These are phyloP conservation scores for Colletotrichum sublineola DNA, from an alignment of 2,329 filamentous ascomycete species.

Conservation along the genomic window DNA sequence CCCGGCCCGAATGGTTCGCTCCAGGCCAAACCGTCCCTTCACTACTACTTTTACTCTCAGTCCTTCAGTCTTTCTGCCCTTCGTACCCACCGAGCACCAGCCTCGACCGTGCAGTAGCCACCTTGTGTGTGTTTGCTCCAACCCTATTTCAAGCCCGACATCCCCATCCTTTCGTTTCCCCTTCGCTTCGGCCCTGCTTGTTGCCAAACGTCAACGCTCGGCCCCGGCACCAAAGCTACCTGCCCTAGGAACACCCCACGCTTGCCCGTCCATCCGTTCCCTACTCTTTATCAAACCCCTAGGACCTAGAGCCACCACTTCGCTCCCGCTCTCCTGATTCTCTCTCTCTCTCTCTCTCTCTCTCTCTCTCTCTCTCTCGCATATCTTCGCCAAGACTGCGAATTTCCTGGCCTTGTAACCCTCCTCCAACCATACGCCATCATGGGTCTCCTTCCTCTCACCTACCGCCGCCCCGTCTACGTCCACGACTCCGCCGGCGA, in stretches of 20 bases:
- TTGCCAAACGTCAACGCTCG: not conserved
- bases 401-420: too few species aligned
- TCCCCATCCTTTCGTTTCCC: not conserved
- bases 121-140: conserved; percentile 2
- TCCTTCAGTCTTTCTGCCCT: not conserved
- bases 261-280: not conserved
- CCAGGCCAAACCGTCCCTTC: conserved; percentile 4
- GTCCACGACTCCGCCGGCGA: conserved; percentile 50
- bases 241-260: not conserved
- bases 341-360: not conserved
- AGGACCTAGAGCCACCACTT: conserved; percentile 5
- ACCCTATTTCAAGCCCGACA: not conserved
- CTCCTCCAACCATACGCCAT: not conserved
- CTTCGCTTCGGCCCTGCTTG: not conserved
- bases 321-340: not conserved
- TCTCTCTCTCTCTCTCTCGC: too few species aligned
- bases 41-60: not conserved
- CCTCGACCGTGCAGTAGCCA: conserved; percentile 19
- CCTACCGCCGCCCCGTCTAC: conserved; percentile 61
- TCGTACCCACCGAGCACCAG: not conserved
- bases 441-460: conserved; percentile 58
- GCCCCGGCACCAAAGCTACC: not conserved
- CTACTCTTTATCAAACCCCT: not conserved
- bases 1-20: not conserved
- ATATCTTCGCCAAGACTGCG: not conserved